Base-by-base conservation (phyloP, 352 stramenopile species). In the Globisporangium radiosum region DNA sequence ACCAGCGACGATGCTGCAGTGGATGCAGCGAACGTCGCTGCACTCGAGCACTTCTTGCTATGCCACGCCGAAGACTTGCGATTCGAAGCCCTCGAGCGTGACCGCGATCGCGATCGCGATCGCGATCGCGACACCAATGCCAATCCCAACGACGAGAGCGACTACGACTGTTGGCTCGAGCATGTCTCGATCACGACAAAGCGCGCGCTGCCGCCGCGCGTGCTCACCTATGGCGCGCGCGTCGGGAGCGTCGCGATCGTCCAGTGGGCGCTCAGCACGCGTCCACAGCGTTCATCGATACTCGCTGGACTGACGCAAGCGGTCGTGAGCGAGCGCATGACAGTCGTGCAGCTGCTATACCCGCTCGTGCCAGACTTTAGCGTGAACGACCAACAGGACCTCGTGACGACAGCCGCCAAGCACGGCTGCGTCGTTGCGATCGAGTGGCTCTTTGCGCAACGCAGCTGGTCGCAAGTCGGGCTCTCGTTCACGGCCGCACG, bases 381-480 rank as follows among this genome's bases (percentile, higher is more conserved):
- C 53, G 50, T 40, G 39, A 42, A 58, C 17, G 53, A 58, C 17
- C 36, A 42, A 19, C 53, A 42, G 42, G 33, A 38, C 40, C 49
- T 51, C 25, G 40, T 50, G 1, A 33, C 53, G 11, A 42, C 42
- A 19, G 53, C 53, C 7, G 7, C 39, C 7, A 43, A 43, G 13
- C 52, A 40, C 42, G 53, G 53, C 1, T 19, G 50, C 42, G 1
- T 58, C 40, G 53, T 51, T 14, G 50, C 49, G 13, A 19, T 58
- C 40, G 17, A 17, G 53, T 58, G 53, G 39, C 48, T 58, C 40
- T 43, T 42, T 25, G 42, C 53, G 19, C 48, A 43, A 17, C 52
- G 52, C 11, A 37, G 52, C 47, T 38, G 49, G 14, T 19, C 5
- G 4, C 13, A 8, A 5, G 44, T 42, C 13, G 10, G 44, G 4